Base-by-base conservation (phyloP, 148 eudicot genomes). In the Dysphania ambrosioides region DNA sequence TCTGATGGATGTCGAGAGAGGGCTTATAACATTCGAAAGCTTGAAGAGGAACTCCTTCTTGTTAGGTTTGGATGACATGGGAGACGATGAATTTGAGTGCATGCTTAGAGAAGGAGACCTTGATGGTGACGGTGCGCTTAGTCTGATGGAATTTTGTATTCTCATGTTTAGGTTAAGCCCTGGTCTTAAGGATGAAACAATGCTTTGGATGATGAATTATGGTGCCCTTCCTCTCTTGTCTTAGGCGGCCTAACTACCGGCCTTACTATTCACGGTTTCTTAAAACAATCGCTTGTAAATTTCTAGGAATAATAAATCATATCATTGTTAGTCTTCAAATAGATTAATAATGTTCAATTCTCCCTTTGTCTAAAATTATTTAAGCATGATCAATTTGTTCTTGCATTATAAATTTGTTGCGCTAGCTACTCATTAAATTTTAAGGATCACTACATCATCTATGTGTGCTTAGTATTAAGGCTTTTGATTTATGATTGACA, bases 151-250 rank as follows among this genome's bases (percentile, higher is more conserved):
- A 71, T 84, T 84, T 74, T 84, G 87, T 35, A 80, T 84, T 32
- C 78, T 81, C 24, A 84, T 84, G 89, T 81, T 87, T 30, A 80
- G 89, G 75, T 72, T 87, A 59, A 87, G 89, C 42, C 89, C 89
- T 42, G 82, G 79, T 36, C 72, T 84, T 64, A 84, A 82, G 83
- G 79, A 68, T 70, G 86, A 82, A 21, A 83, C 89, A 11, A 77
- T 53, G 78, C 69, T 55, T 63, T 81, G 75, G 75, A 30, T 70
- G 35, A 72, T 70, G 18, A 70, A 61, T 55, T 74, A 44, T 49
- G 74, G 58, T 74, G 70, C 42, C n/a, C 42, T 35, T 6, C 15
- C 41, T 30, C 38, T 71, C 23, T 66, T 66, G 47, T 6, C 70
- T 38, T n/a, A 36, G 31, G 30, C 34, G 24, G 58, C 26, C 58